Percentiles rank a stretch among this genome's conserved stretches.
Evolutionary conservation across 2,329 filamentous ascomycete species (phyloP).

Genomic region (Colletotrichum gigasporum): DNA sequence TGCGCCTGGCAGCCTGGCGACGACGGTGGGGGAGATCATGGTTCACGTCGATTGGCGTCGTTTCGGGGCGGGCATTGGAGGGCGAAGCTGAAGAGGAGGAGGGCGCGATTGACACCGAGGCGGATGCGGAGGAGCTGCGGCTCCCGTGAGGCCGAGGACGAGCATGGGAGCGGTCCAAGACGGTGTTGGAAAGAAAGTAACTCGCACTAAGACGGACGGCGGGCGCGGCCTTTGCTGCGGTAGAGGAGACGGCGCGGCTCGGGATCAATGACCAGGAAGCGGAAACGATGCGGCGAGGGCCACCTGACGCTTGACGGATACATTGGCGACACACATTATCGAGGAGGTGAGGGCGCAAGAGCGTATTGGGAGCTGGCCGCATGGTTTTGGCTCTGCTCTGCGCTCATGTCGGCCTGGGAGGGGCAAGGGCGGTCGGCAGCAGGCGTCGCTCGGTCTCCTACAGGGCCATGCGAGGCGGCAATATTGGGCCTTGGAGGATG

Average conservation of each 20-base stretch:
- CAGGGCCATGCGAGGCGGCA: background rate
- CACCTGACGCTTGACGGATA: conserved; percentile 8
- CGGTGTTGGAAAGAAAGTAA: conserved; percentile 33
- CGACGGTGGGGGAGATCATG: conserved; percentile 32
- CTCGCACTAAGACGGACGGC: conserved; percentile 30
- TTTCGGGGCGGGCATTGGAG: conserved; percentile 5
- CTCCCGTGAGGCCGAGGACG: conserved; percentile 5
- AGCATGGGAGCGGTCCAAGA: conserved; percentile 19
- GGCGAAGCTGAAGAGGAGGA: conserved; percentile 8
- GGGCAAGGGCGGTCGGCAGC: background rate
- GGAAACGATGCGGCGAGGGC: background rate
- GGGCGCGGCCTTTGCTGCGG: conserved; percentile 24
- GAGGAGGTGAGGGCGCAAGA: conserved; percentile 26
- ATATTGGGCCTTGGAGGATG: background rate
- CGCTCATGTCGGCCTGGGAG: conserved; percentile 26
- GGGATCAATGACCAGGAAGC: background rate
- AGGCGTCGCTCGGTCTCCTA: conserved; percentile 1
- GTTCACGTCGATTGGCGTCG: conserved; percentile 10
- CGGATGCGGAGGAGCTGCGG: conserved; percentile 22
- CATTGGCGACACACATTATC: conserved; percentile 31
- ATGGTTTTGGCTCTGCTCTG: conserved; percentile 30
- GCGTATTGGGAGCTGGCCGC: conserved; percentile 29
- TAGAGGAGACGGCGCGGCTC: conserved; percentile 17
- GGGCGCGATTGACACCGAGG: background rate
- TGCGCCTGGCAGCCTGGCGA: conserved; percentile 30